Evolutionary conservation across 768 basidiomycete genomes (phyloP).

Genomic region (Tulasnella sp.): DNA sequence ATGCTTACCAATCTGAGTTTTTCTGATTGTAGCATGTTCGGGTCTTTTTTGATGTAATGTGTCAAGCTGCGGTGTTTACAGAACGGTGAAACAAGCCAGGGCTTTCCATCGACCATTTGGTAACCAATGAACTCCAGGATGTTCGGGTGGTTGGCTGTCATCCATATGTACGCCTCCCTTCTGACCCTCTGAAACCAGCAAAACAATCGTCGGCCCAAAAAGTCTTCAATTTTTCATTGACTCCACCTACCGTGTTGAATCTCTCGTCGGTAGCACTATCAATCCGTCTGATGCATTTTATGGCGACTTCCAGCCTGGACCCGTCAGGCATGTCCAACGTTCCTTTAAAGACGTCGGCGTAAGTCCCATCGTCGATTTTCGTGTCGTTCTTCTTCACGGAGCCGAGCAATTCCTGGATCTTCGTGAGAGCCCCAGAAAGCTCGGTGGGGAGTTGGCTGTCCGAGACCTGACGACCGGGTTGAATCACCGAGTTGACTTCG

Average conservation of each 20-base stretch:
- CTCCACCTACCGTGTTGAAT: not conserved
- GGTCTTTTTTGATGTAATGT: not conserved
- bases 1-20: not conserved
- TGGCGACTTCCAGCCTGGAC: not conserved
- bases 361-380: not conserved
- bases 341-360: not conserved
- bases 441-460: not conserved
- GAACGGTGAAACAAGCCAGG: not conserved
- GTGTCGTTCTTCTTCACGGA: too few relatives aligned
- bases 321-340: not conserved
- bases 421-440: not conserved
- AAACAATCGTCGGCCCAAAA: not conserved
- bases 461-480: not conserved
- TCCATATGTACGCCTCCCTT: not conserved
- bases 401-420: not conserved
- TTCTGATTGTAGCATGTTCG: not conserved
- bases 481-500: not conserved
- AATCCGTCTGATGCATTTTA: not conserved
- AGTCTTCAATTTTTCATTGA: not conserved
- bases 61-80: not conserved
- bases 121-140: not conserved
- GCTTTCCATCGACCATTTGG: not conserved
- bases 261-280: not conserved
- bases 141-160: not conserved
- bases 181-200: not conserved